These are phyloP conservation scores for Penstemon barbatus DNA, from an alignment of 257 asterid genomes.

Conservation along the genomic window DNA sequence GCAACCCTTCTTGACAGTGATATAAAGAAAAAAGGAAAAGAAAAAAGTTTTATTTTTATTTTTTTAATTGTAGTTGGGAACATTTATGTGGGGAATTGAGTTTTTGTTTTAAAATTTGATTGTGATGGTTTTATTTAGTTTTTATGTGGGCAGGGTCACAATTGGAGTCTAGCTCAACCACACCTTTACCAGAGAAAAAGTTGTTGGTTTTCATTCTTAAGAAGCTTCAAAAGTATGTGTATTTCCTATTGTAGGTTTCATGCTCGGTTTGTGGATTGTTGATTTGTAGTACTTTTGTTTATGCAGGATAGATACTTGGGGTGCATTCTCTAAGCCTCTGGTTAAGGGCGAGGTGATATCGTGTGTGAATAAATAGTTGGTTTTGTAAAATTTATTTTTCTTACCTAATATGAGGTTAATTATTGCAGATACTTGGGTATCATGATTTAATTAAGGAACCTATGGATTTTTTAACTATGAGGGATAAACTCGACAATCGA, in stretches of 20 bases:
- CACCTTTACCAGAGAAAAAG: conserved; percentile 98
- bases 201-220: conserved; percentile 90
- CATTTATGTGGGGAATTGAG: conserved; percentile 21
- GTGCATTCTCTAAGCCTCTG: conserved; percentile 92
- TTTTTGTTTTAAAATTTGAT: not conserved
- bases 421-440: conserved; percentile 94
- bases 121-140: not conserved
- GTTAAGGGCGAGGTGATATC: conserved; percentile 75
- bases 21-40: too few relatives aligned
- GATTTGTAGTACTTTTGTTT: conserved; percentile 26
- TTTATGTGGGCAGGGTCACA: conserved; percentile 80
- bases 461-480: conserved; percentile 93
- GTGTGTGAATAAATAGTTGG: not conserved
- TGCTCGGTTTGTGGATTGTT: conserved; percentile 18
- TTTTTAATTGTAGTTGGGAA: conserved; percentile 2
- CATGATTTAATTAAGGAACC: conserved; percentile 79
- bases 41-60: conserved; percentile 10
- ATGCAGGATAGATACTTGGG: conserved; percentile 91
- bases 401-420: conserved; percentile 28
- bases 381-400: not conserved
- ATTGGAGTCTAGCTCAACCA: conserved; percentile 75
- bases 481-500: conserved; percentile 69
- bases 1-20: conserved; percentile 23
- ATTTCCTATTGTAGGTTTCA: conserved; percentile 24
- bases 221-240: conserved; percentile 95